Conservation (phyloP, 805 yeast genomes). For the Ogataea paradorogensis region DNA sequence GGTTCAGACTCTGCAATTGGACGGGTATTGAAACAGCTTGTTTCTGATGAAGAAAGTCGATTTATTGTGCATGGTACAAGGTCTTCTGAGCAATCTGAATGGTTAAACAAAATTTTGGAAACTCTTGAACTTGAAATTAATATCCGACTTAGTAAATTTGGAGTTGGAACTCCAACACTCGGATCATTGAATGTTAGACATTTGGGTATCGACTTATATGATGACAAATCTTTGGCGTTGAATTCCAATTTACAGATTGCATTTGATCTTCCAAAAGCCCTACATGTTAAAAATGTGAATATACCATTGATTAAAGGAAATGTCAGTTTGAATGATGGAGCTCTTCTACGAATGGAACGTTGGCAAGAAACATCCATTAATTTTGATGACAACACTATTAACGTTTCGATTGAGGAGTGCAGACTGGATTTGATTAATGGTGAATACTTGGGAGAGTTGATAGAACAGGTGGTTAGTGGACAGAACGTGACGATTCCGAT, state of each 20-base stretch:
- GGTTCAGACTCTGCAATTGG: conserved; percentile 12
- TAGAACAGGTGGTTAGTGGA: conserved; percentile 4
- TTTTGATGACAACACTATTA: conserved; percentile 10
- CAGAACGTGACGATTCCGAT: conserved; percentile 4
- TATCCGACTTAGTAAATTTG: not conserved
- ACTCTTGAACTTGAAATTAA: not conserved
- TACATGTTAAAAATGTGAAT: not conserved
- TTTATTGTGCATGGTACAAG: conserved; percentile 8
- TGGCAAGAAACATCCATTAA: conserved; percentile 23
- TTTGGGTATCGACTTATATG: not conserved
- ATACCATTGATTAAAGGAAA: conserved; percentile 1
- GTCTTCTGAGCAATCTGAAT: not conserved
- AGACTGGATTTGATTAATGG: conserved; percentile 7
- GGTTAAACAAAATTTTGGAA: conserved; percentile 6
- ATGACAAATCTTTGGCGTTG: not conserved
- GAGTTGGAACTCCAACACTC: not conserved
- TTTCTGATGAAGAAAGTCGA: conserved; percentile 2
- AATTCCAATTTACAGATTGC: not conserved
- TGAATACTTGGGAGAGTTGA: not conserved
- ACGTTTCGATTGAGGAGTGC: conserved; percentile 3
- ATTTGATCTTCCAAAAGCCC: not conserved
- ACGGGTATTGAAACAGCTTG: not conserved
- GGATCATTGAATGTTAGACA: not conserved
- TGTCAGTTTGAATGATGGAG: not conserved
- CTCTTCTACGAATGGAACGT: conserved; percentile 7